Evolutionary conservation across 2,329 filamentous ascomycete genomes (phyloP), one percentile per base, ranked within the genome.

Genomic region (Xylariales sp.): DNA sequence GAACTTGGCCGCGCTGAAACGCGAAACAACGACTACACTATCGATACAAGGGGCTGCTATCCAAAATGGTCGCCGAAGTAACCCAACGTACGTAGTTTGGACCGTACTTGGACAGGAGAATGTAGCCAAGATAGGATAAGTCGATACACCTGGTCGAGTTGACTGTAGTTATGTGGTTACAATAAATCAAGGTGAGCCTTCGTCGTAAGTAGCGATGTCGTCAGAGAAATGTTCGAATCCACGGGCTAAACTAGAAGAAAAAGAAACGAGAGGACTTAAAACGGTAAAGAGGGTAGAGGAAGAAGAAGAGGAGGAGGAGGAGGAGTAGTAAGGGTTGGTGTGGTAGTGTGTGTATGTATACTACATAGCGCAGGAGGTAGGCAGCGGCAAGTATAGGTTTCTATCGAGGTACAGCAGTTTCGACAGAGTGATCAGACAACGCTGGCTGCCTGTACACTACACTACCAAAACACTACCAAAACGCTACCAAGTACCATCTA

Each of bases 1-100:
- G 48, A 53, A 32, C 30, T 30, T 57, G 62, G 30, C 30, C 34
- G 48, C 7, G 54, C 62, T 64, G 62, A 64, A 64, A 64, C 62
- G 59, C 43, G 41, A 55, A 39, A 39, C 32, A 39, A 12, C 23
- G 30, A 36, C 36, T n/a, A 56, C 23, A 43, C 39, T 56, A 45
- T 43, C 36, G 34, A 65, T 55, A 55, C 63, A 50, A 61, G 56
- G 63, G 58, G 57, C n/a, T 39, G 39, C 39, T 30, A 53, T 18
- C 50, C 16, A 62, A 30, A 64, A 34, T 10, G 30, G 30, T 36
- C 32, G 46, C 56, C 49, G 12, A 57, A 57, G 61, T 58, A 57
- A 64, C 53, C 61, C 55, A 57, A 52, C 10, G 7, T 56, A 45
- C 45, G 18, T 45, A n/a, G 32, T 45, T 28, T 28, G 14, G 9